These are phyloP conservation scores for Debaryomyces nepalensis DNA, from an alignment of 1,139 yeast genomes.

Conservation along the genomic window DNA sequence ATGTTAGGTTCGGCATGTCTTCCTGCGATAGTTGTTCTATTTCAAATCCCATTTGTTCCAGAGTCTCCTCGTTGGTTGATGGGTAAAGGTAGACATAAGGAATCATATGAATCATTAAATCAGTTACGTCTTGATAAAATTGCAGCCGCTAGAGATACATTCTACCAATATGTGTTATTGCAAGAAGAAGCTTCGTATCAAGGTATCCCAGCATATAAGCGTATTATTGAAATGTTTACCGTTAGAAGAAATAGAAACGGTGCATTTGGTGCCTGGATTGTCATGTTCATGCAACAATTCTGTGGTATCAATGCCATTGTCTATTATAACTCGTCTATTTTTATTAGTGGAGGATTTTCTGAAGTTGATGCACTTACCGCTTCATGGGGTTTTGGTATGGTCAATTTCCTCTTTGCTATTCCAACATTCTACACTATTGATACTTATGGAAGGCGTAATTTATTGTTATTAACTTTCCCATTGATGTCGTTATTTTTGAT, in stretches of 20 bases:
- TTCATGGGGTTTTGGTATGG: conserved; percentile 85
- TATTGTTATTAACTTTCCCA: conserved; percentile 76
- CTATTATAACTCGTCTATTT: conserved; percentile 75
- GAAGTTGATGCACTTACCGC: conserved; percentile 70
- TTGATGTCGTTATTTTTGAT: conserved; percentile 68
- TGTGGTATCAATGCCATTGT: conserved; percentile 93
- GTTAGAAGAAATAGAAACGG: conserved; percentile 85
- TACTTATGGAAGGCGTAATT: conserved; percentile 72
- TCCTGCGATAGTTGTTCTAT: conserved; percentile 68
- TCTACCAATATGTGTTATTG: conserved; percentile 69
- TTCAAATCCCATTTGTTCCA: conserved; percentile 72
- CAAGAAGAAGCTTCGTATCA: conserved; percentile 66
- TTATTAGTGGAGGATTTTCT: conserved; percentile 67
- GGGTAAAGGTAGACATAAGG: conserved; percentile 62
- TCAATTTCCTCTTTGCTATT: conserved; percentile 78
- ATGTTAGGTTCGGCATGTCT: conserved; percentile 80
- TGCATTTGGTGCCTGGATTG: conserved; percentile 76
- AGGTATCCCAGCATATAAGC: conserved; percentile 53
- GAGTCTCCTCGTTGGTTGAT: conserved; percentile 83
- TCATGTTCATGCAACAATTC: conserved; percentile 90
- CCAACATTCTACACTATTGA: conserved; percentile 88
- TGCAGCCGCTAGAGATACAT: conserved; percentile 76
- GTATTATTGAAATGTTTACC: conserved; percentile 61
- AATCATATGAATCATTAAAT: conserved; percentile 58
- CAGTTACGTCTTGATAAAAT: conserved; percentile 55